phyloP scores from a whole-genome alignment of 768 basidiomycete species.

The Russula earlei region DNA sequence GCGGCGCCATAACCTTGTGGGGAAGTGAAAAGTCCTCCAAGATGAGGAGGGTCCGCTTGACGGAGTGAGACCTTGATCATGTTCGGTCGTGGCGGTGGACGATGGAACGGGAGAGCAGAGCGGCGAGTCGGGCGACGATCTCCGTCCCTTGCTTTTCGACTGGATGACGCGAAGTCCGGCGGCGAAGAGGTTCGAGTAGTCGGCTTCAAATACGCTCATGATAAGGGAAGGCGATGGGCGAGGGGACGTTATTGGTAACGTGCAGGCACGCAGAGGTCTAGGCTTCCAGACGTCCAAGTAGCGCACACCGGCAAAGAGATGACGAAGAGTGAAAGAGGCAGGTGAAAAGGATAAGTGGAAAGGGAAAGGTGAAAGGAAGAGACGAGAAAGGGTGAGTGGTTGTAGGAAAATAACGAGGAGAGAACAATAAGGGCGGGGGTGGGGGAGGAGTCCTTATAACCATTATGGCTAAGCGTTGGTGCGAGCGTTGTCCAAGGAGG shows the following conservation, averaged over 20 bases:
- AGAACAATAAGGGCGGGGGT: constrained; percentile 6
- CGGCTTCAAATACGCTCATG: constrained; percentile 9
- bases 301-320: background rate
- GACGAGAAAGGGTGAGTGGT: constrained; percentile 10
- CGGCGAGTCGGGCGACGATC: background rate
- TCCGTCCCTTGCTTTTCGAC: background rate
- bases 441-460: constrained; percentile 7
- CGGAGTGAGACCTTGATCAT: background rate
- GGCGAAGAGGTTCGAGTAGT: constrained; percentile 19
- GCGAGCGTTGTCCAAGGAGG: background rate
- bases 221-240: background rate
- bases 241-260: background rate
- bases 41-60: background rate
- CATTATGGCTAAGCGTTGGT: constrained; percentile 12
- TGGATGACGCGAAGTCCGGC: constrained; percentile 16
- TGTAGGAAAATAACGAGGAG: constrained; percentile 5
- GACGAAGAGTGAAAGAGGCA: background rate
- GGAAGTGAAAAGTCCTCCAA: constrained; percentile 3
- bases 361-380: constrained; percentile 4
- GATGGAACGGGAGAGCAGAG: background rate
- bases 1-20: background rate
- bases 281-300: background rate
- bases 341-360: constrained; percentile 7
- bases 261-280: background rate
- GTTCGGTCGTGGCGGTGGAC: background rate